These are phyloP conservation scores for Chaetomiaceae sp. DNA, from an alignment of 2,329 filamentous ascomycete species.

Conservation along the genomic window DNA sequence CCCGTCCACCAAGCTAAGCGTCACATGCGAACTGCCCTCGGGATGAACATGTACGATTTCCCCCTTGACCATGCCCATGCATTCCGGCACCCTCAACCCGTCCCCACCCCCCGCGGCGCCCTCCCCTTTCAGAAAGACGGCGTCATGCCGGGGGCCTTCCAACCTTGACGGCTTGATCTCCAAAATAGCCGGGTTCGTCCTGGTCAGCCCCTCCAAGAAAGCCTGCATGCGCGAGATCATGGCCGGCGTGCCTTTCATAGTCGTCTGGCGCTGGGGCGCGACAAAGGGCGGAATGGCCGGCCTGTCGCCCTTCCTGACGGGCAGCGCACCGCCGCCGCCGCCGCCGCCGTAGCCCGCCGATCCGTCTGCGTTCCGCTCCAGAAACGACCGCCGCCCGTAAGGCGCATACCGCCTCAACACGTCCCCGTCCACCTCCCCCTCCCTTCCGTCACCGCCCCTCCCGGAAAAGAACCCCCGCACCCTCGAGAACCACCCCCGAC, in stretches of 20 bases:
- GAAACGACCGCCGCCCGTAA: constrained; percentile 26
- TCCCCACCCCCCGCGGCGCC: not conserved
- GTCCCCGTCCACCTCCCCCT: not conserved
- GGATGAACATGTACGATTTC: constrained; percentile 39
- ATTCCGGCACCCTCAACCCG: constrained; percentile 10
- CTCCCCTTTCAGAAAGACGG: constrained; percentile 27
- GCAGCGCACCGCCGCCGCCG: not conserved
- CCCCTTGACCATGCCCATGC: constrained; percentile 22
- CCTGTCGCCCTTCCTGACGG: constrained; percentile 7
- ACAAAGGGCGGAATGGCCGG: constrained; percentile 35
- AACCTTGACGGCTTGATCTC: constrained; percentile 29
- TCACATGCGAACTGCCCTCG: constrained; percentile 38
- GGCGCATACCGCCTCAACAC: constrained; percentile 28
- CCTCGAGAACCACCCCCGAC: too few species aligned
- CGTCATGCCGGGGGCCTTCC: constrained; percentile 32
- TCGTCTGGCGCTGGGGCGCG: constrained; percentile 38
- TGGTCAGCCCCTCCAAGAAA: constrained; percentile 27
- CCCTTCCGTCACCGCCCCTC: too few species aligned
- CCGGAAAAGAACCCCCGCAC: too few species aligned
- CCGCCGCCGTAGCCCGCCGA: too few species aligned
- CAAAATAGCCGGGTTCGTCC: constrained; percentile 30
- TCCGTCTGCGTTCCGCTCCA: too few species aligned
- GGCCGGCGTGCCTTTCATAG: constrained; percentile 19
- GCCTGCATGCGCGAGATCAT: constrained; percentile 25
- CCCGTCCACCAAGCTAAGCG: constrained; percentile 37